These are phyloP conservation scores for Bruguiera hainesii DNA, from an alignment of 441 rosid genomes.

Conservation along the genomic window DNA sequence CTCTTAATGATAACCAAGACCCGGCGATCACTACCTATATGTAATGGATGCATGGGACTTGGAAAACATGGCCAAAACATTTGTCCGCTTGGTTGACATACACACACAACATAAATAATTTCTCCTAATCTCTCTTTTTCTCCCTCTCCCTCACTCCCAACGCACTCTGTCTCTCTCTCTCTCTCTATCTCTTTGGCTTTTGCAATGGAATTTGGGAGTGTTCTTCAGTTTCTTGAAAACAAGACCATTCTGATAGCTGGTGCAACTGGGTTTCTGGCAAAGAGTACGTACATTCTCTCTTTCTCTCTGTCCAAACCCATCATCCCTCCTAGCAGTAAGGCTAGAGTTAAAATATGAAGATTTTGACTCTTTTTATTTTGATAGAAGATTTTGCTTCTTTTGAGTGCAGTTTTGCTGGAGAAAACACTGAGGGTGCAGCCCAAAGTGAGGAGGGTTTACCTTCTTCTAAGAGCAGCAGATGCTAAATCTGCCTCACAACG, in stretches of 20 bases:
- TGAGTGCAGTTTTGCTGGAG: slow-evolving; percentile 50
- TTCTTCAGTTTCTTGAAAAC: slow-evolving; percentile 47
- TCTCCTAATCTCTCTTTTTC: neutral
- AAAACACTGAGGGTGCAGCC: slow-evolving; percentile 61
- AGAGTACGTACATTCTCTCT: slow-evolving; percentile 30
- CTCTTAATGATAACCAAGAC: slow-evolving; percentile 7
- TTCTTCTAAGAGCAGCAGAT: slow-evolving; percentile 59
- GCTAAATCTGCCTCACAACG: slow-evolving; percentile 44
- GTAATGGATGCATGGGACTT: no score
- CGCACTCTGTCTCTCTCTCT: neutral
- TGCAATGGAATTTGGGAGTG: slow-evolving; percentile 48
- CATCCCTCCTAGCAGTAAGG: no score
- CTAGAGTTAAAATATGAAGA: no score
- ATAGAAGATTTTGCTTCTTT: neutral
- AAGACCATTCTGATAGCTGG: slow-evolving; percentile 60
- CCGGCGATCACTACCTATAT: neutral
- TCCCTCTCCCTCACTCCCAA: no score
- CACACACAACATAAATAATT: neutral
- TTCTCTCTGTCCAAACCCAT: no score
- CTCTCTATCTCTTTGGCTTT: neutral
- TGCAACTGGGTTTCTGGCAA: slow-evolving; percentile 64
- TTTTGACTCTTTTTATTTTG: no score
- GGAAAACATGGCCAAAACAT: neutral
- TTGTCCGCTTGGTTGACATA: neutral
- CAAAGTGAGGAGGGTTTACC: slow-evolving; percentile 50